phyloP scores from a whole-genome alignment of 2,329 filamentous ascomycete genomes.

The Phialocephala sp. region DNA sequence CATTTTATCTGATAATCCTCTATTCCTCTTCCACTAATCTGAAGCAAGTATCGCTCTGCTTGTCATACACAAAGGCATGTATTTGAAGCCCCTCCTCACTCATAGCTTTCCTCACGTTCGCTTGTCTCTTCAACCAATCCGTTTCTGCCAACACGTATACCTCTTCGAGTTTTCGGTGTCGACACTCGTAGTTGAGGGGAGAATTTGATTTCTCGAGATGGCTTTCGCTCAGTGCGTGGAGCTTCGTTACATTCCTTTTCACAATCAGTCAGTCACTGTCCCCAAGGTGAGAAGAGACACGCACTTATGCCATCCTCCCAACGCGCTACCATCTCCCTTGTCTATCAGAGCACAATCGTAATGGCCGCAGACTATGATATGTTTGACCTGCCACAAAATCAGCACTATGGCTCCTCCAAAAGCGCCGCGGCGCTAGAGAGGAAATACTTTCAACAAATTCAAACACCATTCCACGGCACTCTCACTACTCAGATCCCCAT shows the following conservation, averaged over 20 bases:
- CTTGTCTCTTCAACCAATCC: slow-evolving; percentile 61
- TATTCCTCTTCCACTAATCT: slow-evolving; percentile 52
- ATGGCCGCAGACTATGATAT: slow-evolving; percentile 61
- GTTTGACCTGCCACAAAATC: slow-evolving; percentile 52
- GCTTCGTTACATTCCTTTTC: slow-evolving; percentile 34
- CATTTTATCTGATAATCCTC: background rate
- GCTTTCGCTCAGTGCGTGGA: slow-evolving; percentile 31
- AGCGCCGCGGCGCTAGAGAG: background rate
- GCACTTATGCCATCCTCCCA: slow-evolving; percentile 59
- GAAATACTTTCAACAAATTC: slow-evolving; percentile 59
- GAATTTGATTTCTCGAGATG: slow-evolving; percentile 18
- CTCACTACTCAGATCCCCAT: slow-evolving; percentile 63
- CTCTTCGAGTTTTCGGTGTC: slow-evolving; percentile 61
- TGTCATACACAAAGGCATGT: slow-evolving; percentile 68
- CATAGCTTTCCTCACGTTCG: slow-evolving; percentile 63
- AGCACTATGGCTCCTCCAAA: slow-evolving; percentile 1
- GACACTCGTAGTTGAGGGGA: slow-evolving; percentile 44
- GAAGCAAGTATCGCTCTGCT: slow-evolving; percentile 59
- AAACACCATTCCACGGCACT: slow-evolving; percentile 70
- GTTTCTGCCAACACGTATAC: slow-evolving; percentile 66
- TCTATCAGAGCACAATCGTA: slow-evolving; percentile 59
- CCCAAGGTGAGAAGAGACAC: slow-evolving; percentile 40
- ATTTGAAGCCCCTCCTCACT: slow-evolving; percentile 63
- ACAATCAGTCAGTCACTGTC: background rate
- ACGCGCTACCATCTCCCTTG: slow-evolving; percentile 48